Evolutionary conservation across 2,329 filamentous ascomycete genomes (phyloP), one percentile per base, ranked within the genome.

Genomic region (Fusarium burgessii): DNA sequence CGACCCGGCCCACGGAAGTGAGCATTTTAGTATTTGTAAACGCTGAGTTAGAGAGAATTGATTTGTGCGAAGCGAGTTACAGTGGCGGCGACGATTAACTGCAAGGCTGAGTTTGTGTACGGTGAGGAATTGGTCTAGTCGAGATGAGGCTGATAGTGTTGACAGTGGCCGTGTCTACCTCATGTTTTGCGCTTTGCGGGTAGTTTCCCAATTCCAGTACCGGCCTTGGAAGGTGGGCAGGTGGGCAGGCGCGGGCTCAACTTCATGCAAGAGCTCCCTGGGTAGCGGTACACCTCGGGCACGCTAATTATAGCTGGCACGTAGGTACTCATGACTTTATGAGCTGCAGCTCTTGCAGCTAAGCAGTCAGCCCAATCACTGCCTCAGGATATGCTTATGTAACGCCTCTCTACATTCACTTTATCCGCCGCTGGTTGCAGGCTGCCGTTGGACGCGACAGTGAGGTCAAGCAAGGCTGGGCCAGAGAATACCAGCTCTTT

Each of bases 1-100:
- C 80, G 57, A 77, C 79, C 69, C 82, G 80, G 68, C 80, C 80
- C 68, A 85, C 76, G 33, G 80, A 78, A 55, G 80, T 81, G 67
- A 86, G 76, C 84, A 86, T 86, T 62, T 64, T 73, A 64, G 40
- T 33, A 23, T 36, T 18, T 38, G 38, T 17, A 43, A 27, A 20
- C 15, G 27, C 40, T 43, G 51, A 7, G 29, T 33, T 38, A 23
- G 27, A 32, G 35, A 17, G 17, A 35, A 41, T 43, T 45, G 46
- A 51, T 35, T 35, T 58, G 33, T 42, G 49, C 50, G 42, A 46
- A 38, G 29, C 17, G 14, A 33, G 35, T 57, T 20, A 29, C 38
- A 50, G 20, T 52, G 58, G 42, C 45, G 42, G 42, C 50, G 50
- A 32, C 40, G 33, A 36, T 40, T 27, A 43, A 47, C 40, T 32